phyloP scores from a whole-genome alignment of 1,284 basidiomycete species.

The Austroboletus olivaceoglutinosus region DNA sequence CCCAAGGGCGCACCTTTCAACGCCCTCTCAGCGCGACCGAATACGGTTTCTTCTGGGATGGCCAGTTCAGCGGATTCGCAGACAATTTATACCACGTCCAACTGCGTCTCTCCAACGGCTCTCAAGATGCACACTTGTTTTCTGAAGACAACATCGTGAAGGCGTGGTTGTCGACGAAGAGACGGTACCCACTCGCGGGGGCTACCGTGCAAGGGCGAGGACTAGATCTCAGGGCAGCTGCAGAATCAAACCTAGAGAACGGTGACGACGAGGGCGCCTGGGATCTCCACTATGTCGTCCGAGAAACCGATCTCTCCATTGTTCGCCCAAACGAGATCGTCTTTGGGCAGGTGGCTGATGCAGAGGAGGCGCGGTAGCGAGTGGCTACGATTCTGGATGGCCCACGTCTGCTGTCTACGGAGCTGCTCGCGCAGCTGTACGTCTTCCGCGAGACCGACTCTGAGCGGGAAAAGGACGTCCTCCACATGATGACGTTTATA shows the following conservation, averaged over 20 bases:
- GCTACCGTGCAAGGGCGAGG: constrained; percentile 8
- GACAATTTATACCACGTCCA: constrained; percentile 12
- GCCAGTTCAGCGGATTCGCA: constrained; percentile 14
- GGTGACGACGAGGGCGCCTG: not conserved
- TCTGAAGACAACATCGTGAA: too few relatives aligned
- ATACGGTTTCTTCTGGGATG: constrained; percentile 12
- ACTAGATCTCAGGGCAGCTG: too few relatives aligned
- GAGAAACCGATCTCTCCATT: constrained; percentile 14
- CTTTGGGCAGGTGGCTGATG: constrained; percentile 6
- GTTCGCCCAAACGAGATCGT: constrained; percentile 9
- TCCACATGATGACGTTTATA: constrained; percentile 20
- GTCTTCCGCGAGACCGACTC: constrained; percentile 7
- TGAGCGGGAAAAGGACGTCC: not conserved
- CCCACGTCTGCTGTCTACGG: constrained; percentile 19
- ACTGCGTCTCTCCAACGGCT: constrained; percentile 6
- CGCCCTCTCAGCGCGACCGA: constrained; percentile 17
- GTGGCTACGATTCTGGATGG: constrained; percentile 5
- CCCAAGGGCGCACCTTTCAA: constrained; percentile 14
- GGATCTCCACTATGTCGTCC: constrained; percentile 16
- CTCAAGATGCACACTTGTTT: not conserved
- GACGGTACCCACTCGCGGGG: constrained; percentile 18
- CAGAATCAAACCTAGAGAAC: not conserved
- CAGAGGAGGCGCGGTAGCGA: constrained; percentile 10
- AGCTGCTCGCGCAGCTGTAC: constrained; percentile 15
- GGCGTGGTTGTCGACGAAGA: constrained; percentile 1